phyloP scores from a whole-genome alignment of 371 early-diverging fungal species.

The Mucor indicus region DNA sequence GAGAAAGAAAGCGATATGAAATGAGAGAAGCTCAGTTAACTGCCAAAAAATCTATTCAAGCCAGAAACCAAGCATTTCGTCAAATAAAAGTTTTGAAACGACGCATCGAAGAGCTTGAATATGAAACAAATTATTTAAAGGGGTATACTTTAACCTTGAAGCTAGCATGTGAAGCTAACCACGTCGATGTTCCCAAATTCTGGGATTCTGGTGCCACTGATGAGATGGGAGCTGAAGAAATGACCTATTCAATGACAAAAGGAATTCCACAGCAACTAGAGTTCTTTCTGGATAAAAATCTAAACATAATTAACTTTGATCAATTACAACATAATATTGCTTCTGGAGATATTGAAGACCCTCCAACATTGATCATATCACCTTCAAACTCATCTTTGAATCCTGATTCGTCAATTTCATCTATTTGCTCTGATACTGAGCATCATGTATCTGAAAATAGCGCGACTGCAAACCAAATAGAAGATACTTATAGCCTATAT shows the following conservation, averaged over 20 bases:
- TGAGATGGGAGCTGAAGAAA: conserved; percentile 32
- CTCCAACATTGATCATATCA: too few species aligned
- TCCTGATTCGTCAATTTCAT: conserved; percentile 12
- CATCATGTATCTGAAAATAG: too few species aligned
- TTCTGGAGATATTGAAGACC: too few species aligned
- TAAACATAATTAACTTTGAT: conserved; percentile 18
- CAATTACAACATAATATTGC: too few species aligned
- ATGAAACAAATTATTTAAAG: conserved; percentile 33
- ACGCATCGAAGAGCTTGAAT: conserved; percentile 22
- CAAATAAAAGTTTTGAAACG: conserved; percentile 16
- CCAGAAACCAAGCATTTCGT: conserved; percentile 28
- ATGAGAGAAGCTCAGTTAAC: conserved; percentile 65
- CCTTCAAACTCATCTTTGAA: too few species aligned
- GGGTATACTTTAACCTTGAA: conserved; percentile 31
- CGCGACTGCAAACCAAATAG: too few species aligned
- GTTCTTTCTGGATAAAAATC: conserved; percentile 32
- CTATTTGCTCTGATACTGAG: too few species aligned
- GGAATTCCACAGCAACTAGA: conserved; percentile 36
- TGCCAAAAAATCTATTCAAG: conserved; percentile 22
- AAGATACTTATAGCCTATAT: too few species aligned
- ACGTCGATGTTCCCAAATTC: conserved; percentile 35
- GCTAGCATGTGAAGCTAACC: conserved; percentile 31
- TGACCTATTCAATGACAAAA: conserved; percentile 27
- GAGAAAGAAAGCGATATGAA: conserved; percentile 72
- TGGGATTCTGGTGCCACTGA: conserved; percentile 28